Evolutionary conservation across 306 rosid species (phyloP), one percentile per base, ranked within the genome.

Genomic region (Trichosanthes truncata): DNA sequence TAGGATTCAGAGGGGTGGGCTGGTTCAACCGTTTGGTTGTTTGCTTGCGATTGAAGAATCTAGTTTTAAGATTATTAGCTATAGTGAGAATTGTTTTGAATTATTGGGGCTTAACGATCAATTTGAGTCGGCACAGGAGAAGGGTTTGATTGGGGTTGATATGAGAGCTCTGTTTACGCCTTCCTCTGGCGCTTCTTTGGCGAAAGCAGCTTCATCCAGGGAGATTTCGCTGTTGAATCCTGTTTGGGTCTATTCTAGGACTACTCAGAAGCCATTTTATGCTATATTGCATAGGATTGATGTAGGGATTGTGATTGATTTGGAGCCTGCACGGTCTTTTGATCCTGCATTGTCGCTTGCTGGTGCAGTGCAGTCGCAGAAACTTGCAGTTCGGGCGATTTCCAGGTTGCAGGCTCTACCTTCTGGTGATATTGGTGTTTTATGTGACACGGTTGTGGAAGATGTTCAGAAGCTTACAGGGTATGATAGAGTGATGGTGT

Each of bases 401-500:
- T 91, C 97, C 41, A 86, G 90, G 90, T 85, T 91, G 78, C 96
- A 91, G 78, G 82, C 98, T 45, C 91, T 90, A 61, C 93, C 93
- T 7, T 89, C 89, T 41, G 98, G 89, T 79, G 92, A 93, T 68
- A 87, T 88, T 73, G 88, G 89, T 13, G 72, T 82, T 12, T 60
- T 93, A 76, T 93, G 92, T 63, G 98, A 93, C 52, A 82, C 84
- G 0, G 92, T 93, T 61, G 94, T 90, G 68, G 96, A 92, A 52
- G 89, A 88, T 77, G 92, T 93, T 55, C 93, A 88, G 65, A 89
- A 90, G 84, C 91, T 91, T 35, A 91, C 98, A 3, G 96, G 97
- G 20, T 93, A 91, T 81, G 97, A 91, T 13, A 88, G 98, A 80
- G 97, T 91, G 55, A 91, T 93, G 97, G 91, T 90, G n/a, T 93